These are phyloP conservation scores for Xeromyces bisporus DNA, from an alignment of 495 filamentous ascomycete species.

Conservation along the genomic window DNA sequence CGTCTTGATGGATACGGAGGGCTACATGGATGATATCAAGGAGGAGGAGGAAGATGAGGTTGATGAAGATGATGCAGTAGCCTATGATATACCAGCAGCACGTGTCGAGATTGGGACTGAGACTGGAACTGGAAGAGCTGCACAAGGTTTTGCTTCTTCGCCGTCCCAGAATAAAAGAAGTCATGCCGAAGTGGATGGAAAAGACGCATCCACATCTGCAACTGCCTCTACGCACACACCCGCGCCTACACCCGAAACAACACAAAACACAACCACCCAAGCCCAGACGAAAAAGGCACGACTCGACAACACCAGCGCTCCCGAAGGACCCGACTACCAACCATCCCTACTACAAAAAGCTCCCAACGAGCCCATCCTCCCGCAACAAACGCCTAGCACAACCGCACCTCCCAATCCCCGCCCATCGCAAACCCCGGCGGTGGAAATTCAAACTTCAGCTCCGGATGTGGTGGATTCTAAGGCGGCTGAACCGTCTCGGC, in stretches of 20 bases:
- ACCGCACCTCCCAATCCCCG: neutral
- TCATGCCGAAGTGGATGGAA: constrained; percentile 12
- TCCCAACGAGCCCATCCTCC: constrained; percentile 4
- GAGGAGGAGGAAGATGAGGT: constrained; percentile 30
- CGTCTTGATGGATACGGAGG: constrained; percentile 21
- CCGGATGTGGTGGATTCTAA: too few species aligned
- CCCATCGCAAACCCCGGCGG: neutral
- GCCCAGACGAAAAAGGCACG: constrained; percentile 19
- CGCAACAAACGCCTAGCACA: constrained; percentile 1
- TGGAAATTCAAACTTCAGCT: too few species aligned
- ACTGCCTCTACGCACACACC: neutral
- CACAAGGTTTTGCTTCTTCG: constrained; percentile 1
- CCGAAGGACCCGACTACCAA: constrained; percentile 3
- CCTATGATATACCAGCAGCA: constrained; percentile 2
- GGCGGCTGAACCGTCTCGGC: too few species aligned
- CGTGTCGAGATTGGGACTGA: constrained; percentile 8
- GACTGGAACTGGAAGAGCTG: neutral
- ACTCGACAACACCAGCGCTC: constrained; percentile 9
- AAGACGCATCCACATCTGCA: neutral
- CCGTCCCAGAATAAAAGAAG: constrained; percentile 17
- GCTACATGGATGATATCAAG: constrained; percentile 11
- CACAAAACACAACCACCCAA: constrained; percentile 2
- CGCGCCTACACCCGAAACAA: neutral
- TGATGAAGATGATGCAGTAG: constrained; percentile 5
- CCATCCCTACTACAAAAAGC: constrained; percentile 4